Percentiles rank a stretch among this genome's conserved stretches.
phyloP scores from a whole-genome alignment of 1,284 basidiomycete species.

The Papiliotrema laurentii region DNA sequence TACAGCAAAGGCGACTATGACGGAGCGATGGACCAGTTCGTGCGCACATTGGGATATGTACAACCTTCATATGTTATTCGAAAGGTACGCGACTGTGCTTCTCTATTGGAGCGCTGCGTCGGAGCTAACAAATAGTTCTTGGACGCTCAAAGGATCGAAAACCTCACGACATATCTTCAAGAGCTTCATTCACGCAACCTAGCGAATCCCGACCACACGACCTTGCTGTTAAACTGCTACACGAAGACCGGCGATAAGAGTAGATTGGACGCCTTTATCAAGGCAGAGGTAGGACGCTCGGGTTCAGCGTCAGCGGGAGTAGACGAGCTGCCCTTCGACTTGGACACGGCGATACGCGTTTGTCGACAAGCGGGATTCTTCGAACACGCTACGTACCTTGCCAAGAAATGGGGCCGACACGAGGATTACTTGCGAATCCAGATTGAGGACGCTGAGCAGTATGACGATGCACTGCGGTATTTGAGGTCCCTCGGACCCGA shows the following conservation, averaged over 20 bases:
- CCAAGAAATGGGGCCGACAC: slow-evolving; percentile 82
- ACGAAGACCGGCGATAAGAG: slow-evolving; percentile 91
- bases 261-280: slow-evolving; percentile 87
- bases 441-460: slow-evolving; percentile 86
- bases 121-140: slow-evolving; percentile 64
- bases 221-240: slow-evolving; percentile 90
- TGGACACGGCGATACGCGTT: slow-evolving; percentile 93
- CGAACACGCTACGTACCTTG: slow-evolving; percentile 89
- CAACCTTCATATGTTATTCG: slow-evolving; percentile 95
- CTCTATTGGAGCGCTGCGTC: not conserved
- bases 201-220: slow-evolving; percentile 95
- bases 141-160: slow-evolving; percentile 91
- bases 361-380: slow-evolving; percentile 96
- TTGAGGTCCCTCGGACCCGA: slow-evolving; percentile 70
- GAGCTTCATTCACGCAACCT: slow-evolving; percentile 84
- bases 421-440: slow-evolving; percentile 92
- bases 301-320: slow-evolving; percentile 46
- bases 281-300: slow-evolving; percentile 61
- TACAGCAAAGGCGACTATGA: slow-evolving; percentile 91
- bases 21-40: slow-evolving; percentile 84
- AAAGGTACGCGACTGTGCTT: slow-evolving; percentile 57
- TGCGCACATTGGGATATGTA: slow-evolving; percentile 81
- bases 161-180: slow-evolving; percentile 92
- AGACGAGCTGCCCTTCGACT: slow-evolving; percentile 84
- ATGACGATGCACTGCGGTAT: slow-evolving; percentile 74